Evolutionary conservation across 2,329 filamentous ascomycete species (phyloP), one percentile per base, ranked within the genome.

Genomic region (Pseudocercospora vitis): DNA sequence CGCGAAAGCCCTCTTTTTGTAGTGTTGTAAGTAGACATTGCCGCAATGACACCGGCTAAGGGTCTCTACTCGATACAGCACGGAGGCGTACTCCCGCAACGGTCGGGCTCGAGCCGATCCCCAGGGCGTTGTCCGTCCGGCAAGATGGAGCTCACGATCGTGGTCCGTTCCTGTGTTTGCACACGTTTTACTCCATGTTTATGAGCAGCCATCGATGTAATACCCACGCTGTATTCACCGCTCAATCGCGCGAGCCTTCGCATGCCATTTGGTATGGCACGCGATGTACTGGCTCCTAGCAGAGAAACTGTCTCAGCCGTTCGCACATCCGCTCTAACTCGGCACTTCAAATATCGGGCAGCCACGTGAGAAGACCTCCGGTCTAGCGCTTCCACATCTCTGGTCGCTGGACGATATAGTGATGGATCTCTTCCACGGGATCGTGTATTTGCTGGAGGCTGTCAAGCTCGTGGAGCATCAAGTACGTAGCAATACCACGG

Each of bases 71-170:
- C 37, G 21, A 42, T 42, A 21, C 21, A 42, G 37, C 37, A 42
- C 19, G 37, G 37, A 26, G 37, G 21, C 19, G n/a, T 28, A 26
- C 26, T 45, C 29, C 42, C 23, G 42, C 42, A 45, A n/a, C n/a
- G n/a, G n/a, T n/a, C n/a, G n/a, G n/a, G n/a, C 24, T 45, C 29
- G 42, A 31, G 29, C 24, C 42, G 42, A 45, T 45, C 29, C 14
- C 42, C 42, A 24, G 42, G 29, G 12, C 42, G 42, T 24, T 45
- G 42, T n/a, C 29, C 12, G 11, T 16, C 23, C 29, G 42, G 24
- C 26, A 24, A 31, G 5, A 14, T 45, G 23, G n/a, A 11, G 23
- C 14, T 19, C 23, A 45, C 26, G 42, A 45, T 45, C 42, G 42
- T 28, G 14, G 23, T 45, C 42, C n/a, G n/a, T n/a, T n/a, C n/a